phyloP scores from a whole-genome alignment of 306 rosid genomes.

The Malus domestica region ASM211411v1 NC_041799.1:7365501-7366000 shows the following conservation, averaged over 20 bases:
- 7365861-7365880: neutral
- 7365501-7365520: constrained; percentile 13
- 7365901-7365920: neutral
- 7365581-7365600: neutral
- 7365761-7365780: neutral
- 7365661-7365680: neutral
- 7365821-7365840: neutral
- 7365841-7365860: neutral
- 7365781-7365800: neutral
- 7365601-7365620: constrained; percentile 19
- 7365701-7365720: neutral
- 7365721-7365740: neutral
- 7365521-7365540: constrained; percentile 9
- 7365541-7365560: constrained; percentile 5
- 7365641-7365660: neutral
- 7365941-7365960: neutral
- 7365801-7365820: accelerated
- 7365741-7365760: neutral
- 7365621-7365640: constrained; percentile 11
- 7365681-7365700: neutral
- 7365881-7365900: accelerated
- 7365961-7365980: too few relatives aligned
- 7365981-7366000: neutral
- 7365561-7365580: accelerated
- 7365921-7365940: neutral